Conservation (phyloP, 805 yeast species). For the Wickerhamiella vanderwaltii region DNA sequence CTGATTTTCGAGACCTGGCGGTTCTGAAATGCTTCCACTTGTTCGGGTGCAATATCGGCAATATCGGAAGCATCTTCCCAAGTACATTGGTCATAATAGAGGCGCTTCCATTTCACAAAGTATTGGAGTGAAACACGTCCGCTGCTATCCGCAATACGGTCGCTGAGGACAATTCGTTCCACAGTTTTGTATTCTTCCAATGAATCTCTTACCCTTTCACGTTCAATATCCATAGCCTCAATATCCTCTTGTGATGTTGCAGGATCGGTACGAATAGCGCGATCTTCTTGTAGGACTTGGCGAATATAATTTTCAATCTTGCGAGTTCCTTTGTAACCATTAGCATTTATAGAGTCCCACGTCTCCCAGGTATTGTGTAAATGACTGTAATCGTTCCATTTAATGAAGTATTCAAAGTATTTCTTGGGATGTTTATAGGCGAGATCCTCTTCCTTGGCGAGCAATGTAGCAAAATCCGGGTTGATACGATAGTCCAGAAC, state of each 20-base stretch:
- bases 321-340: slow-evolving; percentile 54
- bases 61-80: slow-evolving; percentile 92
- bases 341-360: slow-evolving; percentile 34
- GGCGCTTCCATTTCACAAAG: slow-evolving; percentile 84
- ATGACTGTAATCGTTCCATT: slow-evolving; percentile 83
- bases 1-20: slow-evolving; percentile 72
- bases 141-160: slow-evolving; percentile 42
- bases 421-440: slow-evolving; percentile 41
- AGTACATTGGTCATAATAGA: slow-evolving; percentile 89
- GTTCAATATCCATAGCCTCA: slow-evolving; percentile 85
- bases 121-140: slow-evolving; percentile 64
- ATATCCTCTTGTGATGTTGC: slow-evolving; percentile 79
- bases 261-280: slow-evolving; percentile 67
- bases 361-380: slow-evolving; percentile 92
- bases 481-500: slow-evolving; percentile 45
- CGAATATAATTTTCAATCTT: slow-evolving; percentile 83
- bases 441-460: slow-evolving; percentile 24
- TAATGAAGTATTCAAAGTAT: slow-evolving; percentile 47
- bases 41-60: slow-evolving; percentile 70
- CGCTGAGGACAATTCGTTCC: slow-evolving; percentile 80
- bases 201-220: slow-evolving; percentile 73
- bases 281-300: slow-evolving; percentile 59
- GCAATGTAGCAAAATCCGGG: slow-evolving; percentile 27
- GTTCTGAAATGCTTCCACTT: slow-evolving; percentile 71
- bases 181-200: slow-evolving; percentile 72